These are phyloP conservation scores for Backusella tuberculispora DNA, from an alignment of 192 early-diverging fungal genomes.

Conservation along the genomic window DNA sequence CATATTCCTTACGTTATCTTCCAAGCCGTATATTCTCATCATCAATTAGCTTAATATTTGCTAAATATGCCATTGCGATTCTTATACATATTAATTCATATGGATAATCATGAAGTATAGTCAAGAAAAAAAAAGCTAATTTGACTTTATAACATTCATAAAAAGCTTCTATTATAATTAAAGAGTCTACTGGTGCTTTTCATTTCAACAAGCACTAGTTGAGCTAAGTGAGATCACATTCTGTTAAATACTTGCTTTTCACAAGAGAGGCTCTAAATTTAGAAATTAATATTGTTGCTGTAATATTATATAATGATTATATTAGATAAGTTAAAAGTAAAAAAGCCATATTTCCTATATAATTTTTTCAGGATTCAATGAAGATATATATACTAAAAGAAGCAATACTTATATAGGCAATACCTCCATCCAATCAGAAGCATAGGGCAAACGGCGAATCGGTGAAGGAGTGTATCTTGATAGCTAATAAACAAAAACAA, in stretches of 20 bases:
- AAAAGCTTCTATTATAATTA: too few relatives aligned
- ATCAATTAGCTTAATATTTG: not conserved
- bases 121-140: not conserved
- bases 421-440: not conserved
- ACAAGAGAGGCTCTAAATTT: too few relatives aligned
- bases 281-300: too few relatives aligned
- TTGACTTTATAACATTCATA: too few relatives aligned
- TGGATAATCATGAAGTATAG: not conserved
- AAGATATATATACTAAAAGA: not conserved
- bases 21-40: not conserved
- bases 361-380: not conserved
- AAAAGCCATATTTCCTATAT: not conserved
- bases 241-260: too few relatives aligned
- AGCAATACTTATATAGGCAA: not conserved
- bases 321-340: not conserved
- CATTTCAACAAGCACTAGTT: too few relatives aligned
- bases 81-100: not conserved
- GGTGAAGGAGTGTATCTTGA: not conserved
- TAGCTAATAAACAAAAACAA: not conserved
- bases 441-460: not conserved
- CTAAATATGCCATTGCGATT: not conserved
- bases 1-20: not conserved
- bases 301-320: not conserved
- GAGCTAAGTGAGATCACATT: too few relatives aligned
- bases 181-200: too few relatives aligned